A percentile compares a stretch with the other conserved stretches of the same genome.
Evolutionary conservation across 306 rosid genomes (phyloP).

Genomic region (Leucaena leucocephala): DNA sequence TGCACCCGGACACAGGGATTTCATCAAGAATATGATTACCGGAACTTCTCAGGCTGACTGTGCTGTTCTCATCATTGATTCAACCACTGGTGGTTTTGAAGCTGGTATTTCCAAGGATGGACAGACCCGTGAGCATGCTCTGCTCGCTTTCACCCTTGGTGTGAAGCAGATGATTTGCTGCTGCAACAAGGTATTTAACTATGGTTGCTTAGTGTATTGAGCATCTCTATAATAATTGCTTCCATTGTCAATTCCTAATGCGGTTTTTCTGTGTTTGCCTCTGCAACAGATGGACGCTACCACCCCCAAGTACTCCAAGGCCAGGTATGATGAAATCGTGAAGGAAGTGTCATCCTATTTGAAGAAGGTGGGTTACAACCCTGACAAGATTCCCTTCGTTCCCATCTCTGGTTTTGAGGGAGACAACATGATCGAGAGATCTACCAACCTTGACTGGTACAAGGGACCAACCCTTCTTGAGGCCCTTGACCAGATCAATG

Average conservation of each 20-base stretch:
- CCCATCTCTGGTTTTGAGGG: constrained; percentile 98
- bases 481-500: constrained; percentile 73
- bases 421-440: constrained; percentile 91
- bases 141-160: constrained; percentile 93
- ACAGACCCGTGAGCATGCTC: constrained; percentile 95
- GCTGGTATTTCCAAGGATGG: constrained; percentile 98
- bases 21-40: constrained; percentile 90
- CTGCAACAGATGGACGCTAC: constrained; percentile 83
- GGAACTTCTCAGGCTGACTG: constrained; percentile 95
- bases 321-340: constrained; percentile 86
- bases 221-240: too few species aligned
- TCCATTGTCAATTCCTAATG: neutral
- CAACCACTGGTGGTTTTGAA: constrained; percentile 93
- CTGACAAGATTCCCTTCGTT: constrained; percentile 79
- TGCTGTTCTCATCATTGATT: constrained; percentile 91
- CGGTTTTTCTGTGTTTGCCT: neutral
- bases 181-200: constrained; percentile 70
- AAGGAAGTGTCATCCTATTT: constrained; percentile 73
- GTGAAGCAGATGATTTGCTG: constrained; percentile 95
- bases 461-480: constrained; percentile 96
- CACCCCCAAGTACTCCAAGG: constrained; percentile 84
- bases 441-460: constrained; percentile 95
- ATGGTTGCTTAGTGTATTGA: neutral
- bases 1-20: constrained; percentile 94
- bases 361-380: constrained; percentile 94